Evolutionary conservation across 1,284 basidiomycete species (phyloP).

Genomic region (Flammula alnicola): DNA sequence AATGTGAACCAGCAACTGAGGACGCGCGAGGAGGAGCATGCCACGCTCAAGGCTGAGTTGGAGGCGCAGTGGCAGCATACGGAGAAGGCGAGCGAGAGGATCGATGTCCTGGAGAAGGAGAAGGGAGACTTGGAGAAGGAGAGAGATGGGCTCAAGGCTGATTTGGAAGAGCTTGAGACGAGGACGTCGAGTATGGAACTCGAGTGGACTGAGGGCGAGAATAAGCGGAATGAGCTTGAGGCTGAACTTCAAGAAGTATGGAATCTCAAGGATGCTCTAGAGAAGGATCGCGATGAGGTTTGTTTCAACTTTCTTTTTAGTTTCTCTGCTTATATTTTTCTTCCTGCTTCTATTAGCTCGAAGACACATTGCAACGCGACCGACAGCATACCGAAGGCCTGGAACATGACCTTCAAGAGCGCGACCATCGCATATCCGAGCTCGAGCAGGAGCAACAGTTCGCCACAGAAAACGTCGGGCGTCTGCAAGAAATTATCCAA

Average conservation of each 20-base stretch:
- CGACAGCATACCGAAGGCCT: constrained; percentile 53
- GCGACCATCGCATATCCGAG: constrained; percentile 55
- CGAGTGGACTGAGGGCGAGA: constrained; percentile 61
- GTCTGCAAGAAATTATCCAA: constrained; percentile 61
- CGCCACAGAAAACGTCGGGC: constrained; percentile 51
- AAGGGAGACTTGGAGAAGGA: constrained; percentile 44
- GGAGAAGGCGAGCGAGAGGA: constrained; percentile 50
- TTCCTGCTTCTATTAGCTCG: constrained; percentile 42
- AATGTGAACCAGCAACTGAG: constrained; percentile 40
- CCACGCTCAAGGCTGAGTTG: constrained; percentile 55
- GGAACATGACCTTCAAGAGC: constrained; percentile 55
- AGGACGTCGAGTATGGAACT: constrained; percentile 53
- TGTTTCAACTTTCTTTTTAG: constrained; percentile 18
- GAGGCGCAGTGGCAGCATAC: constrained; percentile 68
- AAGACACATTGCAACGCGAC: constrained; percentile 51
- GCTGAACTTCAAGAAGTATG: constrained; percentile 54
- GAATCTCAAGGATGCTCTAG: constrained; percentile 52
- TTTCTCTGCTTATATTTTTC: constrained; percentile 8
- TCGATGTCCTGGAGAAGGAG: constrained; percentile 49
- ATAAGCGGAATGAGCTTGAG: constrained; percentile 56
- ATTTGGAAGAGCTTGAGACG: constrained; percentile 46
- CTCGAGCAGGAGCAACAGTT: constrained; percentile 63
- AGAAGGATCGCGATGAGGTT: constrained; percentile 62
- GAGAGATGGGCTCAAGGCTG: constrained; percentile 44
- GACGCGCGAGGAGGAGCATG: constrained; percentile 52